Evolutionary conservation across 2,329 filamentous ascomycete genomes (phyloP), one percentile per base, ranked within the genome.

Genomic region (Ploettnerulaceae sp.): DNA sequence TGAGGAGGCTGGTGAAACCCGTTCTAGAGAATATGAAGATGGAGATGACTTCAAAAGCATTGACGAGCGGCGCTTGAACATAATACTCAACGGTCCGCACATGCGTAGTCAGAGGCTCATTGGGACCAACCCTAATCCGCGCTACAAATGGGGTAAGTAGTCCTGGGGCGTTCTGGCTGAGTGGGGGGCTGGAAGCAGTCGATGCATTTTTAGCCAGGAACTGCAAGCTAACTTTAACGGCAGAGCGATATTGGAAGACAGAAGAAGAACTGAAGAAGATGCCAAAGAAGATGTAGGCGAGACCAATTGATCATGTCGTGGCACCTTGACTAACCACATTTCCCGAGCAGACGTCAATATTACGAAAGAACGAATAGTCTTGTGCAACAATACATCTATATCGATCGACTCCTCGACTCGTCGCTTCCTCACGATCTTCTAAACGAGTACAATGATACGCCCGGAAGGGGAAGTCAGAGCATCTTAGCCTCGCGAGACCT

Each of bases 301-400:
- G 8, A 25, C n/a, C 8, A 24, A 17, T 21, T n/a, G 37, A 15
- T 45, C 4, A 18, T 40, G 28, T 33, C 33, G 35, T 48, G 31
- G 31, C 21, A 53, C 45, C 44, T 29, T 47, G 24, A 43, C 55
- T 60, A 18, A 59, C 36, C 17, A 26, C 3, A 33, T 14, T 15
- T 8, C 5, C 8, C n/a, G n/a, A 45, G 33, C 15, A 84, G 80
- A 50, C 85, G 89, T 36, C 63, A 83, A 61, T 96, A 95, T 69
- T 95, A 97, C 62, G 84, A 94, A 71, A 81, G 87, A 33, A 91
- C 83, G 62, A 97, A 97, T 68, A 82, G 83, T 57, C 73, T 96
- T 33, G 81, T 97, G 49, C 86, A 93, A 65, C 86, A 95, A 64
- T 97, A 96, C 65, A 74, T 94, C 53, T 96, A 94, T 65, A 95